Evolutionary conservation across 139 green algal species (phyloP).

Genomic region (Coccomyxa sp.): DNA sequence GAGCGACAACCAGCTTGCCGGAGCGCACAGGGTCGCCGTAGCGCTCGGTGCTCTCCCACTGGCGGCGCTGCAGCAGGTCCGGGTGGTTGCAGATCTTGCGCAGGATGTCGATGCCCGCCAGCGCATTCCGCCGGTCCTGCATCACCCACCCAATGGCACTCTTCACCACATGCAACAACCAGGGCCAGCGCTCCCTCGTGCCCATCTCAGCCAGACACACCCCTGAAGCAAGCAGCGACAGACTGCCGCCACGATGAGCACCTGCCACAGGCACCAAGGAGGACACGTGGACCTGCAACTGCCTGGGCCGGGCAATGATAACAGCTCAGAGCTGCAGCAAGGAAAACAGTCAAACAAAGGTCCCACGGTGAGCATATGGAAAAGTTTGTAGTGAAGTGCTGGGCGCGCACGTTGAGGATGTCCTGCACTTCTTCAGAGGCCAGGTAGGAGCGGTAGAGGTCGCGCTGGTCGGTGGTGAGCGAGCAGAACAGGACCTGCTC

Average conservation of each 20-base stretch:
- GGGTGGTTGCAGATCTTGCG: slow-evolving; percentile 99
- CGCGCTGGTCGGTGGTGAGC: slow-evolving; percentile 76
- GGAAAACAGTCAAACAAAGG: no score
- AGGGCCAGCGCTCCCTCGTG: not conserved
- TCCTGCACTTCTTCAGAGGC: slow-evolving; percentile 56
- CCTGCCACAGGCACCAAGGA: no score
- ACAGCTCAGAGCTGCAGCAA: no score
- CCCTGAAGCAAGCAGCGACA: not conserved
- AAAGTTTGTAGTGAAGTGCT: no score
- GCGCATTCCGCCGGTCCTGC: slow-evolving; percentile 42
- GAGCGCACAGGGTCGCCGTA: slow-evolving; percentile 63
- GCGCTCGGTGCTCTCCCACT: slow-evolving; percentile 37
- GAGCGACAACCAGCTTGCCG: slow-evolving; percentile 81
- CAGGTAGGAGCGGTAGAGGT: slow-evolving; percentile 86
- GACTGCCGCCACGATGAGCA: no score
- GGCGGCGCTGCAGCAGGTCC: slow-evolving; percentile 83
- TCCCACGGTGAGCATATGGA: no score
- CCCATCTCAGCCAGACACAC: not conserved
- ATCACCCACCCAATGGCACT: not conserved
- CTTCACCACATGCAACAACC: not conserved
- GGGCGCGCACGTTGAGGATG: slow-evolving; percentile 44
- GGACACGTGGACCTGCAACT: no score
- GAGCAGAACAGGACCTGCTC: slow-evolving; percentile 96
- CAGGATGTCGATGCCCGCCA: slow-evolving; percentile 93
- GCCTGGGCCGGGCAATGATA: no score